These are phyloP conservation scores for Ogataea minuta DNA, from an alignment of 805 yeast species.

Conservation along the genomic window DNA sequence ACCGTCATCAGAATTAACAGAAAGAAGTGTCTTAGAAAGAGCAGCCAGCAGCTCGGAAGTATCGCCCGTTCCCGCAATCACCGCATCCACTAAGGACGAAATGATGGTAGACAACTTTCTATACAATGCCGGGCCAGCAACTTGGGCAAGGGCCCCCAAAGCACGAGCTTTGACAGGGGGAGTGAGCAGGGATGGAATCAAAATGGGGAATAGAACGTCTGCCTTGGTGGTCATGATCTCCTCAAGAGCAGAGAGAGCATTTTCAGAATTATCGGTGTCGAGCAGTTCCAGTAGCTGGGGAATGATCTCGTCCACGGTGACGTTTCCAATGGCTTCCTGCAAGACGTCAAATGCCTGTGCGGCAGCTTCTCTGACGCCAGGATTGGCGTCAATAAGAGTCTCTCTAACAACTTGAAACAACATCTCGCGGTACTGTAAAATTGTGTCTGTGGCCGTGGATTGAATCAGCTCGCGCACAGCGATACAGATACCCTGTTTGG, in stretches of 20 bases:
- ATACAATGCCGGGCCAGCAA: slow-evolving; percentile 81
- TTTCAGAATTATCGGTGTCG: slow-evolving; percentile 52
- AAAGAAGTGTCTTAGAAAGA: slow-evolving; percentile 65
- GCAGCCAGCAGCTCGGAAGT: slow-evolving; percentile 46
- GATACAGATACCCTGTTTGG: slow-evolving; percentile 94
- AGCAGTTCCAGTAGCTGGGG: slow-evolving; percentile 78
- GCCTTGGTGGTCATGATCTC: slow-evolving; percentile 91
- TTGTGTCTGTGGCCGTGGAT: slow-evolving; percentile 61
- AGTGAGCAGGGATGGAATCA: slow-evolving; percentile 77
- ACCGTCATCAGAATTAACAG: slow-evolving; percentile 76
- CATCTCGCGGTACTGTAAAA: slow-evolving; percentile 60
- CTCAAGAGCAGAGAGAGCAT: slow-evolving; percentile 82
- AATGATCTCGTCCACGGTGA: slow-evolving; percentile 82
- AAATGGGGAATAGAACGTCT: slow-evolving; percentile 88
- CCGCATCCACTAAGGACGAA: slow-evolving; percentile 65
- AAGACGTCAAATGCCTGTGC: slow-evolving; percentile 87
- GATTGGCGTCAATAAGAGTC: slow-evolving; percentile 72
- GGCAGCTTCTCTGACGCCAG: slow-evolving; percentile 83
- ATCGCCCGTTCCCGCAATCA: slow-evolving; percentile 39
- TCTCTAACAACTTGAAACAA: slow-evolving; percentile 75
- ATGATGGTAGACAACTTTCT: slow-evolving; percentile 71
- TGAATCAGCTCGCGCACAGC: slow-evolving; percentile 84
- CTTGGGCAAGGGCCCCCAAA: slow-evolving; percentile 80
- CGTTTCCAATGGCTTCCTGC: slow-evolving; percentile 77
- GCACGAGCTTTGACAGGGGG: slow-evolving; percentile 92